These are phyloP conservation scores for Candida tetrigidarum DNA, from an alignment of 1,139 yeast genomes.

Conservation along the genomic window DNA sequence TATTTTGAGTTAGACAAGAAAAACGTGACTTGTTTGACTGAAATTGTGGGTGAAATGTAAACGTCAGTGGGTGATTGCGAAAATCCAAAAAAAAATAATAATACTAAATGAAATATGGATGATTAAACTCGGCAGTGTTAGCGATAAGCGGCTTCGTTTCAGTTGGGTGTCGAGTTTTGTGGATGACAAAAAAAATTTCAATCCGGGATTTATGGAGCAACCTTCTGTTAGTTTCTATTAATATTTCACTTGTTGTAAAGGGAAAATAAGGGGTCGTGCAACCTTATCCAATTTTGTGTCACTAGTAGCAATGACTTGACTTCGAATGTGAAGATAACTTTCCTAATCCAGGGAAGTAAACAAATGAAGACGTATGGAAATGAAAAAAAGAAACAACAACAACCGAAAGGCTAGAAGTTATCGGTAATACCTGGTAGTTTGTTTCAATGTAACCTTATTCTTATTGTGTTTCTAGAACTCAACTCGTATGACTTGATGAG, in stretches of 20 bases:
- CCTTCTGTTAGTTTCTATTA: not conserved
- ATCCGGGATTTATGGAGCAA: not conserved
- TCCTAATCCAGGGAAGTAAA: not conserved
- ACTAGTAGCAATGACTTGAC: not conserved
- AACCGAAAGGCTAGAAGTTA: too few relatives aligned
- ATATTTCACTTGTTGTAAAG: not conserved
- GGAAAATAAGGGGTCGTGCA: constrained; percentile 2
- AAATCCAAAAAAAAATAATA: not conserved
- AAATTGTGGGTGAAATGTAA: not conserved
- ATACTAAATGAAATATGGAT: too few relatives aligned
- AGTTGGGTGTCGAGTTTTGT: not conserved
- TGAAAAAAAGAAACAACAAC: too few relatives aligned
- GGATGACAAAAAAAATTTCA: not conserved
- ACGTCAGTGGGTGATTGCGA: not conserved
- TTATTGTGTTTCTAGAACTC: too few relatives aligned
- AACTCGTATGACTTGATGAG: too few relatives aligned
- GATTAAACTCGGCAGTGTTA: too few relatives aligned
- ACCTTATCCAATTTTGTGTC: not conserved
- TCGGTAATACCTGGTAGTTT: too few relatives aligned
- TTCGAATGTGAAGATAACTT: not conserved
- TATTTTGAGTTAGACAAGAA: not conserved
- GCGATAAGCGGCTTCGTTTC: too few relatives aligned
- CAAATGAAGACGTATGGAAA: not conserved
- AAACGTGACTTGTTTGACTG: constrained; percentile 1
- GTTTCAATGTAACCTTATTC: too few relatives aligned